Conservation (phyloP, 2,329 filamentous ascomycete genomes). For the Cadophora luteo-olivacea region DNA sequence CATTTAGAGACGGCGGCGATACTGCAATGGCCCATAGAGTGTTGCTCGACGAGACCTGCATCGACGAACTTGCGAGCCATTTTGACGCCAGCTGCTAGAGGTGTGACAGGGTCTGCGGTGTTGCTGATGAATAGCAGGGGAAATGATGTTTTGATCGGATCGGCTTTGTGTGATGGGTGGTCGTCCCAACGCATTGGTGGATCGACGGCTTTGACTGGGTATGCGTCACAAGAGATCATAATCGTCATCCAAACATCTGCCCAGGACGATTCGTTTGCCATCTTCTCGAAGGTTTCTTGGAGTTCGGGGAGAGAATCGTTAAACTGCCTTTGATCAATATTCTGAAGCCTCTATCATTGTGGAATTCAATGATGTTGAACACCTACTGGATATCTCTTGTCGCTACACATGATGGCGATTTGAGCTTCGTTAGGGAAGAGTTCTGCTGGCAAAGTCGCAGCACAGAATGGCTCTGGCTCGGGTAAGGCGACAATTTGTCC, state of each 20-base stretch:
- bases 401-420: constrained; percentile 41
- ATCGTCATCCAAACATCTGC: constrained; percentile 38
- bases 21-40: constrained; percentile 41
- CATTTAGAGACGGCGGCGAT: constrained; percentile 37
- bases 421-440: constrained; percentile 35
- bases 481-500: not conserved
- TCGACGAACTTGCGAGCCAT: constrained; percentile 41
- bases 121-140: constrained; percentile 50
- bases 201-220: constrained; percentile 35
- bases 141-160: constrained; percentile 46
- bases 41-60: constrained; percentile 41
- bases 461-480: constrained; percentile 28
- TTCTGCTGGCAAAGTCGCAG: constrained; percentile 20
- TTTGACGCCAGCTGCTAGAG: constrained; percentile 42
- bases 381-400: constrained; percentile 41
- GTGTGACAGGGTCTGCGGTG: constrained; percentile 49
- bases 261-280: constrained; percentile 35
- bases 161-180: constrained; percentile 36
- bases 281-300: constrained; percentile 34
- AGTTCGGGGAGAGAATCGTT: constrained; percentile 40
- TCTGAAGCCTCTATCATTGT: not conserved
- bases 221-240: constrained; percentile 39
- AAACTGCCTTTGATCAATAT: constrained; percentile 32
- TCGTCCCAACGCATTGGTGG: constrained; percentile 43
- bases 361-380: too few species aligned